Evolutionary conservation across 371 early-diverging fungal species (phyloP), one percentile per base, ranked within the genome.

Genomic region (Amoeboaphelidium occidentale): DNA sequence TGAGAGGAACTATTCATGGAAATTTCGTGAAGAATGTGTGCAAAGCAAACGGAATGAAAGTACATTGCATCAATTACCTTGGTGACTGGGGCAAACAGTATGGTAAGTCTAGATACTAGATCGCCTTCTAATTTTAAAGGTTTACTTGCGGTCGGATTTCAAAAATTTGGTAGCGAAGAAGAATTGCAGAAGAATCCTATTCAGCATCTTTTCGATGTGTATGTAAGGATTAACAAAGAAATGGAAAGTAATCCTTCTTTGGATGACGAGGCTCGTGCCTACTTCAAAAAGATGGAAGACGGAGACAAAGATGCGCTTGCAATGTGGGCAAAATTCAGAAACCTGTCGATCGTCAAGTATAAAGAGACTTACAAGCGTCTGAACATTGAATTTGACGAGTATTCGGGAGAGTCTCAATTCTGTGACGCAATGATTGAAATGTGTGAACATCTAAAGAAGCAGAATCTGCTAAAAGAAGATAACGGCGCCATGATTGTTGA

Each of bases 71-170:
- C 60, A 99, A 99, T 70, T 97, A 98, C 66, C 72, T 99, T 25
- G 99, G 99, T 32, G 99, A 99, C 66, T 99, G 99, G 99, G 99
- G 99, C 46, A 99, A 97, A 61, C 99, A 98, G 64, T 98, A 92
- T 66, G 99, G 78, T 52, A 56, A 54, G 54, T 45, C n/a, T 53
- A 50, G 53, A 23, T 2, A 45, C 17, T 46, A 25, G 20, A 23
- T 14, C 24, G 43, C 25, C 27, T 45, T 28, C 45, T 25, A 45
- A 25, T 41, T 51, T 28, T 49, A 23, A 42, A 62, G 58, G 89
- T 26, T 66, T 98, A 47, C 68, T 99, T 54, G 92, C 96, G 13
- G 73, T 97, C 32, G 99, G 97, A 20, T 97, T 71, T 60, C 66
- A 76, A 46, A 75, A 77, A 53, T 83, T 78, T 58, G 94, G 94